Conservation (phyloP, 352 stramenopile species). For the Globisporangium cylindrosporum region DNA sequence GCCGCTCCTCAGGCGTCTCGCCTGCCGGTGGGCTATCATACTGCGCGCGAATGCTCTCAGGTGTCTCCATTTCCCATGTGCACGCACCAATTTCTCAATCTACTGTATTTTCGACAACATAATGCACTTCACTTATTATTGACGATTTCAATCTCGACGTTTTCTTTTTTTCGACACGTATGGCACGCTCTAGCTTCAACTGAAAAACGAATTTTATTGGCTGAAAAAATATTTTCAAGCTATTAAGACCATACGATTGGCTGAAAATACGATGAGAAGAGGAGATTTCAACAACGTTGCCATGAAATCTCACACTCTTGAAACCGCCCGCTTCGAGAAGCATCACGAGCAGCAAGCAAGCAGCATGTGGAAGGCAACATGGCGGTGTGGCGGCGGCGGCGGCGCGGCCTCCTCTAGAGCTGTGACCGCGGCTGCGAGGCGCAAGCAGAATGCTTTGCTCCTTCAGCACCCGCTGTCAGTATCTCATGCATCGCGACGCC, state of each 20-base stretch:
- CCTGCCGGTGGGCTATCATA: constrained; percentile 36
- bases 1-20: constrained; percentile 48
- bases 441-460: background rate
- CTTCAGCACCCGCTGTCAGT: background rate
- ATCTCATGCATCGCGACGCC: no score
- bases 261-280: background rate
- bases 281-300: background rate
- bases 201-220: background rate
- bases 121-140: no score
- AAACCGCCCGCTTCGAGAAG: constrained; percentile 10
- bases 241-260: background rate
- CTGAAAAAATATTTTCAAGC: background rate
- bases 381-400: background rate
- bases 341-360: background rate
- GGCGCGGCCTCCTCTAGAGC: background rate
- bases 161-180: background rate
- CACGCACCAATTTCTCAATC: background rate
- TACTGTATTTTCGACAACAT: background rate
- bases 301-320: background rate
- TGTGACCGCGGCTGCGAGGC: background rate
- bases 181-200: background rate
- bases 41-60: constrained; percentile 46
- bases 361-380: constrained; percentile 15
- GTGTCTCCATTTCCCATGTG: constrained; percentile 36
- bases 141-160: no score